phyloP scores from a whole-genome alignment of 2,329 filamentous ascomycete genomes.

The Alternaria incomplexa region DNA sequence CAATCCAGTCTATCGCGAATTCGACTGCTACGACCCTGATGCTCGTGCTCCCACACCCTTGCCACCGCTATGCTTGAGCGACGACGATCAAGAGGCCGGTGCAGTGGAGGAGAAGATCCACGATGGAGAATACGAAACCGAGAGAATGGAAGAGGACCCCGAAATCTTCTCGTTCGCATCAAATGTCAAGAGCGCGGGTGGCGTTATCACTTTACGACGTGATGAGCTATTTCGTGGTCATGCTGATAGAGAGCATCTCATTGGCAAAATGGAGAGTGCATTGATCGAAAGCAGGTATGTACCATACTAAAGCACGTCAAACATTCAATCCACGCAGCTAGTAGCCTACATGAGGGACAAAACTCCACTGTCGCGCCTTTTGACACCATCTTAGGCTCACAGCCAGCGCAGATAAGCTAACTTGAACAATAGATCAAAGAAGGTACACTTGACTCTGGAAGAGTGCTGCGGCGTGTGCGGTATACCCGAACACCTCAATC shows the following conservation, averaged over 20 bases:
- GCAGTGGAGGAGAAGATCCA: neutral
- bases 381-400: neutral
- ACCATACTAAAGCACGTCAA: neutral
- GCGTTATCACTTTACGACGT: neutral
- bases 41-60: slow-evolving; percentile 29
- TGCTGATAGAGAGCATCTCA: slow-evolving; percentile 2
- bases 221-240: slow-evolving; percentile 3
- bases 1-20: slow-evolving; percentile 18
- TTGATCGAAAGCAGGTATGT: slow-evolving; percentile 10
- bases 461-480: slow-evolving; percentile 14
- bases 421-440: neutral
- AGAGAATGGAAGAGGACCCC: neutral
- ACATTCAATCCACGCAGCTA: neutral
- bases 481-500: neutral
- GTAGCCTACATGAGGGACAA: neutral
- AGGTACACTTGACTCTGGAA: slow-evolving; percentile 4
- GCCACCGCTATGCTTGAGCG: slow-evolving; percentile 18
- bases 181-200: neutral
- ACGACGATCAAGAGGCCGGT: neutral
- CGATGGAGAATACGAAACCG: too few species aligned
- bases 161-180: neutral
- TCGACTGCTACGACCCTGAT: slow-evolving; percentile 23
- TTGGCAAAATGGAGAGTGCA: slow-evolving; percentile 15
- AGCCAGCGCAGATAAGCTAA: neutral
- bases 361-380: neutral